Evolutionary conservation across 169 alveolate genomes (phyloP).

Genomic region (Plasmodium knowlesi): DNA sequence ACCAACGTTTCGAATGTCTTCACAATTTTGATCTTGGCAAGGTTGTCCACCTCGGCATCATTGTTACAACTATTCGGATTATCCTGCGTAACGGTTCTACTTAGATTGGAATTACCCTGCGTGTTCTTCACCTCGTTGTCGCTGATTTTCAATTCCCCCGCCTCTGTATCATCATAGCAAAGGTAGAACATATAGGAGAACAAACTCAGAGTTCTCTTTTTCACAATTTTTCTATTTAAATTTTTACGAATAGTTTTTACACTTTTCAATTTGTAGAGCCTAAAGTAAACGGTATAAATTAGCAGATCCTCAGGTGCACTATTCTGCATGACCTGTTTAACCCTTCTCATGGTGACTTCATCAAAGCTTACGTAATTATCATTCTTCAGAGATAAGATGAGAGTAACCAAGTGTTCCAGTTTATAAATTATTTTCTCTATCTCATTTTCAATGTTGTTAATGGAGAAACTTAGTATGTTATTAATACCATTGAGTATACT

Average conservation of each 20-base stretch:
- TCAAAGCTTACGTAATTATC: conserved; percentile 43
- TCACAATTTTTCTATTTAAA: conserved; percentile 42
- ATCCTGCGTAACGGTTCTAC: background rate
- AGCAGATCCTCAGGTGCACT: conserved; percentile 18
- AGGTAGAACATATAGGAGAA: conserved; percentile 67
- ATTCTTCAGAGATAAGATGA: conserved; percentile 6
- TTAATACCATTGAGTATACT: conserved; percentile 37
- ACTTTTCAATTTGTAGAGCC: conserved; percentile 36
- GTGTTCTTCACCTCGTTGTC: background rate
- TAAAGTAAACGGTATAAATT: conserved; percentile 51
- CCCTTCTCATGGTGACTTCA: conserved; percentile 11
- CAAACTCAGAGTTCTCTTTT: conserved; percentile 41
- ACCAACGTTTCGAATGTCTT: conserved; percentile 62
- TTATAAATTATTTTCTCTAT: conserved; percentile 39
- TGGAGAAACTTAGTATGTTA: conserved; percentile 22
- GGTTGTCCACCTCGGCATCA: background rate
- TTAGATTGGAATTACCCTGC: background rate
- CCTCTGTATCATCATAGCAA: conserved; percentile 30
- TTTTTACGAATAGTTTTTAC: conserved; percentile 57
- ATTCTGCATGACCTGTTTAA: background rate
- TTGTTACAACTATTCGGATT: background rate
- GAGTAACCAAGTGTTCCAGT: conserved; percentile 29
- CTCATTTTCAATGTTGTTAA: conserved; percentile 29
- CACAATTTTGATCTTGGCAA: conserved; percentile 29
- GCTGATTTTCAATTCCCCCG: background rate